phyloP scores from a whole-genome alignment of 805 yeast genomes.

The Nakazawaea ernobii region DNA sequence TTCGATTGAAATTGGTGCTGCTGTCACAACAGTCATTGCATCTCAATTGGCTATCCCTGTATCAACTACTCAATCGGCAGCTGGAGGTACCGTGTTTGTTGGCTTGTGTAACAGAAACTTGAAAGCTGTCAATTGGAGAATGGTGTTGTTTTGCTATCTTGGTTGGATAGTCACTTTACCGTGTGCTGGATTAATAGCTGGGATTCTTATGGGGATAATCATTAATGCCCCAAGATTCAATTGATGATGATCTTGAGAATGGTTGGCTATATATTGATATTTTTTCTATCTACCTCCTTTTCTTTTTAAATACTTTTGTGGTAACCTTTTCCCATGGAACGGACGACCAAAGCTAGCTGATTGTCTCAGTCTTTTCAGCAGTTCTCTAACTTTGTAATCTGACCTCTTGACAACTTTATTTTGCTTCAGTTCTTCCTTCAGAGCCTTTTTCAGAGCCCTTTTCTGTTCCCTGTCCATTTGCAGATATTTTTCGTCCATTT shows the following conservation, averaged over 20 bases:
- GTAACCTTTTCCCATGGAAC: too few relatives aligned
- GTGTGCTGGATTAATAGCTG: conserved; percentile 67
- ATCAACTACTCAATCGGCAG: conserved; percentile 75
- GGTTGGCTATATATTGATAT: too few relatives aligned
- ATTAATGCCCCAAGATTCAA: conserved; percentile 52
- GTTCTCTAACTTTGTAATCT: too few relatives aligned
- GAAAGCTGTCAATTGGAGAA: conserved; percentile 69
- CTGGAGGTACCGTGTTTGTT: conserved; percentile 72
- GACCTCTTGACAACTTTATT: too few relatives aligned
- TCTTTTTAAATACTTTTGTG: too few relatives aligned
- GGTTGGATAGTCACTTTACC: conserved; percentile 77
- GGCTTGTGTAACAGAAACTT: conserved; percentile 65
- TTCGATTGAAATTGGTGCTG: conserved; percentile 73
- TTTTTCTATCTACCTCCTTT: too few relatives aligned
- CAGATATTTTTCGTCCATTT: conserved; percentile 1
- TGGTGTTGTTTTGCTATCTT: conserved; percentile 63
- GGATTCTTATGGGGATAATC: conserved; percentile 56
- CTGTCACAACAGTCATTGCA: conserved; percentile 69
- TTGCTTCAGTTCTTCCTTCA: too few relatives aligned
- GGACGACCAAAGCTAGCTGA: too few relatives aligned
- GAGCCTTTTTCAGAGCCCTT: not conserved
- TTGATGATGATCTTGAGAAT: too few relatives aligned
- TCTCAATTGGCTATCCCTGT: conserved; percentile 67
- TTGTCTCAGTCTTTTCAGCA: too few relatives aligned
- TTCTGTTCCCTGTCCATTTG: not conserved